Percentiles rank a stretch among this genome's conserved stretches.
These are phyloP conservation scores for Boletus sp. DNA, from an alignment of 768 basidiomycete species.

Conservation along the genomic window DNA sequence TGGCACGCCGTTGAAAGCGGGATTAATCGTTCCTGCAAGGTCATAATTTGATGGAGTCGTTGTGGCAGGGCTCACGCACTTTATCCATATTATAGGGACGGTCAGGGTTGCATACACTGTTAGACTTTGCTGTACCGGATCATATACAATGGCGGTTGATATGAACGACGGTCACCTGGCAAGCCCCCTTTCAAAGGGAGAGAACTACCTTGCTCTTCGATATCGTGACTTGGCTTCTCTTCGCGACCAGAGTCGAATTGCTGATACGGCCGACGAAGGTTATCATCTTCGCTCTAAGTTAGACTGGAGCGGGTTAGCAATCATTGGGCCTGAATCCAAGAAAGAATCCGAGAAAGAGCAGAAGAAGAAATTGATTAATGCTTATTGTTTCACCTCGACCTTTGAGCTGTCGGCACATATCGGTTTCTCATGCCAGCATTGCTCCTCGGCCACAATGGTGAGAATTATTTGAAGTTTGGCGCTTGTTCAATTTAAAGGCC, in stretches of 20 bases:
- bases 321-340: slow-evolving; percentile 11
- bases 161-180: not conserved
- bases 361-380: slow-evolving; percentile 2
- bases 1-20: not conserved
- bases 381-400: slow-evolving; percentile 16
- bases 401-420: slow-evolving; percentile 17
- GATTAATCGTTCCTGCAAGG: not conserved
- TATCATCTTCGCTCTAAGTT: slow-evolving; percentile 26
- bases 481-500: slow-evolving; percentile 9
- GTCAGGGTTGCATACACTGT: not conserved
- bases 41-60: not conserved
- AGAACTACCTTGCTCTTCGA: not conserved
- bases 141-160: not conserved
- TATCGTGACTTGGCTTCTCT: slow-evolving; percentile 12
- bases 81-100: not conserved
- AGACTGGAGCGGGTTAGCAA: slow-evolving; percentile 1
- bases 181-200: not conserved
- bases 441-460: not conserved
- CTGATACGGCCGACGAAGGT: slow-evolving; percentile 23
- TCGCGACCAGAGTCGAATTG: slow-evolving; percentile 9
- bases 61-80: not conserved
- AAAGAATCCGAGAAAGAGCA: slow-evolving; percentile 15
- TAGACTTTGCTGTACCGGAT: not conserved
- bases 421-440: slow-evolving; percentile 20
- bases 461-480: slow-evolving; percentile 3